phyloP scores from a whole-genome alignment of 176 grass and related monocot species.

The bread wheat (Triticum aestivum) region DNA sequence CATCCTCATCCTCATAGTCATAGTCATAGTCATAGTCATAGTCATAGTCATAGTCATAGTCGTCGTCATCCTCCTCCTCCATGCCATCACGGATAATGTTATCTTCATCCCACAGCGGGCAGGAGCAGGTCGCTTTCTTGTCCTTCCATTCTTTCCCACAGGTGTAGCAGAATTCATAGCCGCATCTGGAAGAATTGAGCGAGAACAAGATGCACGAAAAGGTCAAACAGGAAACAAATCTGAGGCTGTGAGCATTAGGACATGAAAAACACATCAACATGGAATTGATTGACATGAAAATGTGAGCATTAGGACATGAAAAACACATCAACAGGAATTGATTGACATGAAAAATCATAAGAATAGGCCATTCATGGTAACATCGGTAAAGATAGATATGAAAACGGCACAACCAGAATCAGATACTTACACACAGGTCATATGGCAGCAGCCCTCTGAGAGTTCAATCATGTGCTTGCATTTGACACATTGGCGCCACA shows the following conservation, averaged over 20 bases:
- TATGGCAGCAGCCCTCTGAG: slow-evolving; percentile 64
- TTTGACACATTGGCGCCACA: slow-evolving; percentile 68
- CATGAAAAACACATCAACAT: background rate
- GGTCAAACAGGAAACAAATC: background rate
- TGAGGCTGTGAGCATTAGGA: background rate
- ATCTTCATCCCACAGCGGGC: slow-evolving; percentile 63
- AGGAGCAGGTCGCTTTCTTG: slow-evolving; percentile 66
- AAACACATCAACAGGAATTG: background rate
- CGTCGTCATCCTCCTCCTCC: background rate
- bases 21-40: background rate
- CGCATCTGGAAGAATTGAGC: slow-evolving; percentile 42
- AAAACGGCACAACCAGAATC: background rate
- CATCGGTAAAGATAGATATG: background rate
- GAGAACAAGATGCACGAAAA: background rate
- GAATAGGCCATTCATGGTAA: background rate
- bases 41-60: background rate
- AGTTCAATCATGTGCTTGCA: slow-evolving; percentile 91
- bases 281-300: background rate
- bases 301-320: background rate
- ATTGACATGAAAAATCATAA: background rate
- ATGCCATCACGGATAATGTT: slow-evolving; percentile 30
- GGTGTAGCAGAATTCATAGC: slow-evolving; percentile 88
- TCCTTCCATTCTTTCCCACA: slow-evolving; percentile 76
- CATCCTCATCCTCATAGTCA: background rate
- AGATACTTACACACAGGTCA: slow-evolving; percentile 65